Conservation (phyloP, 768 basidiomycete species). For the Astraeus odoratus region DNA sequence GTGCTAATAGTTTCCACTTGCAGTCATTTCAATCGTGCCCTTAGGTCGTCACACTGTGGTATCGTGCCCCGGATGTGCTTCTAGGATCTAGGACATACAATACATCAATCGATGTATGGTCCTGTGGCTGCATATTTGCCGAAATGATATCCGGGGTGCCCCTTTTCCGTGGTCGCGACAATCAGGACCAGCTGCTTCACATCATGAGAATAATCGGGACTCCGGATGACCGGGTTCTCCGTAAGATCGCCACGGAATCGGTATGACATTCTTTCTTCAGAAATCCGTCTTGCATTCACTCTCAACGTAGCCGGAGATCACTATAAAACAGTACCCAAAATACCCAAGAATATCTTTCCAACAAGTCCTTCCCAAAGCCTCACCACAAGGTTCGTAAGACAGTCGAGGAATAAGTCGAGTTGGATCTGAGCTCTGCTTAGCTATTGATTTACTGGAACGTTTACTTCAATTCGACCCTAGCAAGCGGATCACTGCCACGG, state of each 20-base stretch:
- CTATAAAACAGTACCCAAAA: conserved; percentile 77
- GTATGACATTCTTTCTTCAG: conserved; percentile 38
- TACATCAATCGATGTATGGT: conserved; percentile 99
- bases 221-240: conserved; percentile 79
- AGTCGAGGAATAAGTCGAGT: not conserved
- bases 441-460: conserved; percentile 89
- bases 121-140: conserved; percentile 97
- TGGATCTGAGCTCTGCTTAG: conserved; percentile 28
- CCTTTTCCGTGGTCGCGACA: conserved; percentile 93
- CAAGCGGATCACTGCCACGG: conserved; percentile 84
- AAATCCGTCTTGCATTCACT: conserved; percentile 3
- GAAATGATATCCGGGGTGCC: conserved; percentile 99
- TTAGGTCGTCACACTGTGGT: conserved; percentile 97
- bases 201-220: conserved; percentile 98
- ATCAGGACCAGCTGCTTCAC: conserved; percentile 94
- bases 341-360: conserved; percentile 80
- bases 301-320: conserved; percentile 64
- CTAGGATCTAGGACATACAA: conserved; percentile 96
- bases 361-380: conserved; percentile 80
- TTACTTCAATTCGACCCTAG: conserved; percentile 95
- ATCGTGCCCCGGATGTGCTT: conserved; percentile 95
- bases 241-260: conserved; percentile 86
- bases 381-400: conserved; percentile 57
- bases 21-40: conserved; percentile 2
- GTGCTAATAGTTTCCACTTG: not conserved